Conservation (phyloP, 306 rosid species). For the Clitoria ternatea region DNA sequence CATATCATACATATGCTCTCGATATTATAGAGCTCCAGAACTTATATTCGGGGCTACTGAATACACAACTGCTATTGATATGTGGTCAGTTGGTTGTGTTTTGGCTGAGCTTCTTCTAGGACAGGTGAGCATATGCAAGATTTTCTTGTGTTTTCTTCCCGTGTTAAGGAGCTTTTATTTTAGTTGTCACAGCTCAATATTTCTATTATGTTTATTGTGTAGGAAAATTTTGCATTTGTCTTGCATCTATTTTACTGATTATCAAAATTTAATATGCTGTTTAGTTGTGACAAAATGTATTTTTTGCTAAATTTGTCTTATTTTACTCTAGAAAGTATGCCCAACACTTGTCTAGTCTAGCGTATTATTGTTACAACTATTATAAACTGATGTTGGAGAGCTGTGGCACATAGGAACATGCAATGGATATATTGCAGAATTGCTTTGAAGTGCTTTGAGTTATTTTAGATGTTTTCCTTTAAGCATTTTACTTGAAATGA, state of each 20-base stretch:
- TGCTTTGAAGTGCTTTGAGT: not conserved
- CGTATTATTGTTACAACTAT: not conserved
- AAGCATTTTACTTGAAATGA: not conserved
- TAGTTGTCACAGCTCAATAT: not conserved
- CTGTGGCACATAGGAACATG: not conserved
- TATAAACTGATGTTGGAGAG: not conserved
- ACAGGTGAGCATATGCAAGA: slow-evolving; percentile 46
- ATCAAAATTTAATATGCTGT: not conserved
- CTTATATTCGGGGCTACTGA: slow-evolving; percentile 98
- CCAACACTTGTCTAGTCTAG: not conserved
- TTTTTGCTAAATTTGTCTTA: not conserved
- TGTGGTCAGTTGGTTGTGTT: slow-evolving; percentile 98
- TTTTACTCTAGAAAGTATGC: not conserved
- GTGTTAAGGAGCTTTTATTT: not conserved
- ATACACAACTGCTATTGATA: slow-evolving; percentile 89
- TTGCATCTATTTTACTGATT: not conserved
- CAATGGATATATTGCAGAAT: not conserved
- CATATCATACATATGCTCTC: slow-evolving; percentile 91
- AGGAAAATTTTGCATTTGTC: not conserved
- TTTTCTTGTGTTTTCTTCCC: not conserved
- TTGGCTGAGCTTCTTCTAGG: slow-evolving; percentile 92
- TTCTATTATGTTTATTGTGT: not conserved
- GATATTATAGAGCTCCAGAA: slow-evolving; percentile 95
- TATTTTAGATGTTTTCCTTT: not conserved
- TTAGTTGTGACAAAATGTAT: not conserved